A percentile compares a stretch with the other conserved stretches of the same genome.
Evolutionary conservation across 2,329 filamentous ascomycete genomes (phyloP).

Genomic region (Stagonosporopsis cucurbitacearum): DNA sequence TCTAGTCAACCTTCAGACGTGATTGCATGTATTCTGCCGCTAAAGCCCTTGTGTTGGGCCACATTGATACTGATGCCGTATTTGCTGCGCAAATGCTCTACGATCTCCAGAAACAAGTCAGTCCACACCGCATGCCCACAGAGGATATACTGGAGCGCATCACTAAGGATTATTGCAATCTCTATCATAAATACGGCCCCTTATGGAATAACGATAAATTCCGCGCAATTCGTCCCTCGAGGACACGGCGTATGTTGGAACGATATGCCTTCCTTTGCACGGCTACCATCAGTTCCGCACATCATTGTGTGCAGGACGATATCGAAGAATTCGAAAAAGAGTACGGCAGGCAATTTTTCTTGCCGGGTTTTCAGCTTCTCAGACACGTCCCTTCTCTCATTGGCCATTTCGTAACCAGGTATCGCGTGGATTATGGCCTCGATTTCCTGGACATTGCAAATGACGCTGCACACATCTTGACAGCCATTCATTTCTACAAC

Average conservation of each 20-base stretch:
- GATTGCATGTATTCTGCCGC: constrained; percentile 1
- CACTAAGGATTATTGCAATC: neutral
- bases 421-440: neutral
- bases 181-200: neutral
- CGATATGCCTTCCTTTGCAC: neutral
- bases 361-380: constrained; percentile 4
- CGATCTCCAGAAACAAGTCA: constrained; percentile 18
- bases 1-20: neutral
- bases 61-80: constrained; percentile 1
- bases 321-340: neutral
- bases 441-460: constrained; percentile 3
- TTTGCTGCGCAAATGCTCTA: constrained; percentile 21
- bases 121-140: neutral
- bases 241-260: neutral
- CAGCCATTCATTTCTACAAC: constrained; percentile 14
- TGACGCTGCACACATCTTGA: neutral
- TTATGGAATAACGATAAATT: neutral
- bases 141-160: neutral
- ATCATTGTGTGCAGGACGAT: neutral
- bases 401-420: neutral
- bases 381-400: constrained; percentile 5
- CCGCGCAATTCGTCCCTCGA: neutral
- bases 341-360: neutral
- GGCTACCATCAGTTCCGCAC: neutral
- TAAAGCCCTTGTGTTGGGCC: neutral